Evolutionary conservation across 2,329 filamentous ascomycete species (phyloP), one percentile per base, ranked within the genome.

Genomic region (Aureobasidium sp.): DNA sequence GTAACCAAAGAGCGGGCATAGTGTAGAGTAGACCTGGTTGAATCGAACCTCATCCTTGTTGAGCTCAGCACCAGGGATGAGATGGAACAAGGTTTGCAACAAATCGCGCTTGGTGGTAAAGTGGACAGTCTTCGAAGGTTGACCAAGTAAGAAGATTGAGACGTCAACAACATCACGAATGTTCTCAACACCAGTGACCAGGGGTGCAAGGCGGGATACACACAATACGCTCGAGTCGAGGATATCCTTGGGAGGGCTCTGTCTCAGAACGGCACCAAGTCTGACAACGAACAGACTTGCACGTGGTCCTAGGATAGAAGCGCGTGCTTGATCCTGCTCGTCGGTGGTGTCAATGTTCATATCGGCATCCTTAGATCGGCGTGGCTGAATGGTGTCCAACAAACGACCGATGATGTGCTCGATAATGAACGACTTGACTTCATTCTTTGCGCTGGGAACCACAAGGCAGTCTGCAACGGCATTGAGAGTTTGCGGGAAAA

Each of bases 1-100:
- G 72, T 92, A 96, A 61, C 90, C 89, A 71, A 96, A 97, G 37
- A 97, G 82, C 0, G 89, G 87, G 4, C 89, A 87, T 11, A 94
- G 76, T 0, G 90, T 90, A 49, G 84, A 79, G 71, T 89, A 96
- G 0, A 95, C 84, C 39, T 83, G 81, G 48, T 81, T 76, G 53
- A 84, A 84, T 17, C 93, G 76, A 27, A 81, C 79, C 6, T 75
- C 69, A 53, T 88, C 81, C 63, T 82, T 79, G 52, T 81, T 75
- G 11, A 82, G 75, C 62, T 84, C 77, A 64, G 84, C 85, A 1
- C 89, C 77, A 9, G 86, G 84, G 48, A 96, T 81, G 66, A 97
- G 95, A 64, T 88, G 85, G 70, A 94, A 86, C 20, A 97, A 77
- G 57, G 96, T 90, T 48, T 87, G 81, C 41, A 99, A 78, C 37